These are phyloP conservation scores for Aspergillus biplanus DNA, from an alignment of 495 filamentous ascomycete species.

Conservation along the genomic window DNA sequence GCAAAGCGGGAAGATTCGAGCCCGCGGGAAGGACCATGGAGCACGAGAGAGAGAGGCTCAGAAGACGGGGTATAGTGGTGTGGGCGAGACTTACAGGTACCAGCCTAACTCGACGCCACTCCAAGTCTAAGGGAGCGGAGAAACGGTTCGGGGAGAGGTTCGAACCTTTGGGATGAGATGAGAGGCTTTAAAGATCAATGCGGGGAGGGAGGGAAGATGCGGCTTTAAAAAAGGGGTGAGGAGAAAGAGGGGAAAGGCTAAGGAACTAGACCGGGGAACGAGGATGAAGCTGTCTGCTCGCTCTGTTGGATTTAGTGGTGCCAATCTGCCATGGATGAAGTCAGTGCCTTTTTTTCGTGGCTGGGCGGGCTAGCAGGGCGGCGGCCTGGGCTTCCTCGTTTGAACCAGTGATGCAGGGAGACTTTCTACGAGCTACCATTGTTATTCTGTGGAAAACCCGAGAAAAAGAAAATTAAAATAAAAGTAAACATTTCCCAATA, in stretches of 20 bases:
- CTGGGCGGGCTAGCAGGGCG: conserved; percentile 10
- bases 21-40: too few species aligned
- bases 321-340: conserved; percentile 15
- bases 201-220: conserved; percentile 14
- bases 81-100: neutral
- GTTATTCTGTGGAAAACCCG: too few species aligned
- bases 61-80: neutral
- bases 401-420: neutral
- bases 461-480: too few species aligned
- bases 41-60: conserved; percentile 20
- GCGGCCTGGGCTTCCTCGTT: neutral
- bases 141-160: too few species aligned
- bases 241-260: conserved; percentile 19
- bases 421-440: neutral
- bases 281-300: conserved; percentile 22
- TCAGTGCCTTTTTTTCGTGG: conserved; percentile 20
- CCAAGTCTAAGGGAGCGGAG: neutral
- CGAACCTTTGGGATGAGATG: neutral
- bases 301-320: too few species aligned
- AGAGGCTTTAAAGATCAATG: conserved; percentile 44
- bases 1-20: too few species aligned
- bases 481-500: too few species aligned
- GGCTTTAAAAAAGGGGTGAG: conserved; percentile 17
- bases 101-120: conserved; percentile 5
- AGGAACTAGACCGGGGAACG: conserved; percentile 8